Evolutionary conservation across 1,139 yeast species (phyloP).

Genomic region (Yamadazyma diddensiae): DNA sequence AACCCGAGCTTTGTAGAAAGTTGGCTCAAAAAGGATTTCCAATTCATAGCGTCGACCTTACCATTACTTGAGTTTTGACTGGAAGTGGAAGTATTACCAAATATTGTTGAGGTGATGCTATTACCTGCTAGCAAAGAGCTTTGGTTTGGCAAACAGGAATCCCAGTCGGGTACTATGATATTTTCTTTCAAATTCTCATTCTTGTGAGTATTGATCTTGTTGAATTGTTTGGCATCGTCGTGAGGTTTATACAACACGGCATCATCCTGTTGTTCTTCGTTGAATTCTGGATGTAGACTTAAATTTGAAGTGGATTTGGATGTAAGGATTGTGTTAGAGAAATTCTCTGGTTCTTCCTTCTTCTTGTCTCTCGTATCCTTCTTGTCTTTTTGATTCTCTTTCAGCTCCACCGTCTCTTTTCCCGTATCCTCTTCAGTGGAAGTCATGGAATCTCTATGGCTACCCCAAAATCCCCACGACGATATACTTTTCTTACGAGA

Average conservation of each 20-base stretch:
- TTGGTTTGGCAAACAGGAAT: constrained; percentile 35
- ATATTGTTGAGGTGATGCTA: constrained; percentile 16
- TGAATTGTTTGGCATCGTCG: constrained; percentile 39
- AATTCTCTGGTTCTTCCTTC: constrained; percentile 7
- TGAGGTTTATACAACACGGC: constrained; percentile 50
- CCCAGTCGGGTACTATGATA: constrained; percentile 45
- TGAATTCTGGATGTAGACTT: constrained; percentile 16
- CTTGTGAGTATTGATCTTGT: constrained; percentile 44
- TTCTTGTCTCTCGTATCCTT: constrained; percentile 12
- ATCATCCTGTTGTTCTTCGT: constrained; percentile 30
- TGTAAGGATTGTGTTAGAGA: constrained; percentile 33
- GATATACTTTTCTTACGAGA: constrained; percentile 26
- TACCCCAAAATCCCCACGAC: constrained; percentile 40
- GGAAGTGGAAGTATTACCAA: constrained; percentile 29
- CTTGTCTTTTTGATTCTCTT: constrained; percentile 12
- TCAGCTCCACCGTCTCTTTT: neutral
- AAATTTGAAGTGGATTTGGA: constrained; percentile 23
- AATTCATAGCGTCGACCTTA: constrained; percentile 31
- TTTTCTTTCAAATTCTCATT: constrained; percentile 43
- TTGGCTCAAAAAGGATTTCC: constrained; percentile 37
- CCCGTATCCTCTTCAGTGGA: constrained; percentile 2
- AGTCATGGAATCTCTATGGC: constrained; percentile 5
- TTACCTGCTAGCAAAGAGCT: constrained; percentile 27
- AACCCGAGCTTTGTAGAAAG: constrained; percentile 40
- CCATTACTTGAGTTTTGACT: constrained; percentile 17